phyloP scores from a whole-genome alignment of 371 early-diverging fungal species.

The Lichtheimia ornata region DNA sequence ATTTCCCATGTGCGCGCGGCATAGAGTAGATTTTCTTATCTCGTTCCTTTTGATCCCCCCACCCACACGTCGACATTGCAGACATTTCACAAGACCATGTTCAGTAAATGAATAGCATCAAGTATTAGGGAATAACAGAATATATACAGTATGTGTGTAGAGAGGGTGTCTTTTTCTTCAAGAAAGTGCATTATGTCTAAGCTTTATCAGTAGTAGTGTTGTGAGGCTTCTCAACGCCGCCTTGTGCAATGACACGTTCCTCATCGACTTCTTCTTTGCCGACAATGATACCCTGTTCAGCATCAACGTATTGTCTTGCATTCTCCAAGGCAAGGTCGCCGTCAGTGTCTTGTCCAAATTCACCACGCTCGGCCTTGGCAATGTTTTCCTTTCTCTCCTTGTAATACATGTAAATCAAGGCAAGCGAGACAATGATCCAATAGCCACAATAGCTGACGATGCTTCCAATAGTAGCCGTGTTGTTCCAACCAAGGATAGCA shows the following conservation, averaged over 20 bases:
- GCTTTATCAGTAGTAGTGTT: no score
- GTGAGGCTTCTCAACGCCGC: background rate
- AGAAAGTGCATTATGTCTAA: no score
- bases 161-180: no score
- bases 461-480: constrained; percentile 71
- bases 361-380: constrained; percentile 24
- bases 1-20: no score
- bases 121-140: no score
- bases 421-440: constrained; percentile 64
- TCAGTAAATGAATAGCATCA: no score
- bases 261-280: constrained; percentile 4
- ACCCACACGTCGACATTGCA: no score
- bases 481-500: constrained; percentile 79
- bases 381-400: constrained; percentile 36
- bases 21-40: no score
- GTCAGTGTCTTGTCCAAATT: constrained; percentile 1
- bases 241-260: constrained; percentile 1
- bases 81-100: no score
- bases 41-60: no score
- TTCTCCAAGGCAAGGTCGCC: constrained; percentile 12
- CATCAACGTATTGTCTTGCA: constrained; percentile 11
- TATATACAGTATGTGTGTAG: no score
- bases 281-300: constrained; percentile 3
- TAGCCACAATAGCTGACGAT: constrained; percentile 76
- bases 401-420: constrained; percentile 49